Evolutionary conservation across 78 protist genomes (phyloP), one percentile per base, ranked within the genome.

Genomic region (Dictyostelium firmibasis): DNA sequence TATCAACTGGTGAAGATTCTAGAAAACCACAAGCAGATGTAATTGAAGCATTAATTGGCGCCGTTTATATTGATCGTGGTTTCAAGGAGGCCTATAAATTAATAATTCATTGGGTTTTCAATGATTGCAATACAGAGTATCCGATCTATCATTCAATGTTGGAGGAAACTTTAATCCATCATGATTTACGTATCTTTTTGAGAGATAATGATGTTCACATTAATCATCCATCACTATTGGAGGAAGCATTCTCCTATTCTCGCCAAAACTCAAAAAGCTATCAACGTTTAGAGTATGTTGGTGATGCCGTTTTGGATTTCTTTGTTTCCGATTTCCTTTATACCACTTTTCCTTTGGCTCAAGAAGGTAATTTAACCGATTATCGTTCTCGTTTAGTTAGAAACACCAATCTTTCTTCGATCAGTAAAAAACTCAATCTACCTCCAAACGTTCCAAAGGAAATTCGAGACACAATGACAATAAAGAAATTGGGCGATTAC

Each of bases 281-380:
- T 43, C 96, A 93, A 38, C 18, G 96, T 47, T 77, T 93, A 62
- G 96, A 93, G 75, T 93, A 62, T 64, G 44, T 93, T 1, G 96
- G 96, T 27, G 96, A 92, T 35, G 75, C 91, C 0, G 81, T 82
- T n/a, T 36, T 93, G 1, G 96, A 93, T 78, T 29, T 76, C 36
- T 31, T 78, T n/a, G 86, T 78, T 1, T 33, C 92, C 0, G 92
- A 85, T 31, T 93, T 38, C 50, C 82, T 93, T 33, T 93, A 23
- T 27, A 0, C 10, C 0, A 18, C 29, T 23, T 93, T 85, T 35
- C 96, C 96, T 25, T 31, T 33, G 3, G 78, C 78, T 33, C 77
- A 84, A n/a, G 96, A 92, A 62, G 96, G 96, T 10, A 35, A 43
- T 23, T 75, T 92, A 13, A 62, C 96, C 10, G 70, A 72, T 1